Base-by-base conservation (phyloP, 345 rosid species). In the Eucalyptus leucophloia region DNA sequence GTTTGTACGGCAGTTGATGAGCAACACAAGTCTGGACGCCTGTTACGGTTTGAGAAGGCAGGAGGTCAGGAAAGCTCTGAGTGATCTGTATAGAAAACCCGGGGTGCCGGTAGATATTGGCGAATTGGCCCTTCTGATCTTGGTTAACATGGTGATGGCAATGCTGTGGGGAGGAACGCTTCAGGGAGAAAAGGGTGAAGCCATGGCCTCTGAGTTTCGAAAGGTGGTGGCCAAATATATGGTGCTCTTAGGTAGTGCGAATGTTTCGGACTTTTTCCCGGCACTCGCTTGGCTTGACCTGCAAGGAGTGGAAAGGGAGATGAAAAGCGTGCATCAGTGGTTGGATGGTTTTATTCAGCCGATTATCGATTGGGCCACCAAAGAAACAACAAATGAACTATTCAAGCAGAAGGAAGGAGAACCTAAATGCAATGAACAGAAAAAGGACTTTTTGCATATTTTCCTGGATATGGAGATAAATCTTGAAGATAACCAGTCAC, bases 261-360 rank as follows among this genome's bases (percentile, higher is more conserved):
- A 94, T 50, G 56, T 95, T 83, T 95, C 95, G 1, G 96, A 94
- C 60, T 23, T 94, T 49, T 92, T 93, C 60, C 94, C 96, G 1
- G 49, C 86, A 49, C 89, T 94, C 13, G 92, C 94, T 1, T 53
- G 90, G 92, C 92, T 93, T 81, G 97, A 95, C 88, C 21, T 93
- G 37, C 95, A 93, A 89, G 94, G 95, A 72, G 45, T 93, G 17
- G 90, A 88, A 87, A 92, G 65, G 88, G 49, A 90, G 30, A 50
- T 91, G 58, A 92, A 34, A 89, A 87, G 86, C 65, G 19, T 90
- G 11, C 6, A 15, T 4, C 30, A 6, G 9, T 11, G 19, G 42
- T 15, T 91, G 12, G 94, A 93, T 17, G 17, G 67, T 15, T 67
- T 91, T 53, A 56, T 92, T 8, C 85, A 90, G n/a, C 88, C 82